A percentile compares a stretch with the other conserved stretches of the same genome.
Evolutionary conservation across 1,139 yeast species (phyloP).

Genomic region (Hemisphaericaspora xylofermentans): DNA sequence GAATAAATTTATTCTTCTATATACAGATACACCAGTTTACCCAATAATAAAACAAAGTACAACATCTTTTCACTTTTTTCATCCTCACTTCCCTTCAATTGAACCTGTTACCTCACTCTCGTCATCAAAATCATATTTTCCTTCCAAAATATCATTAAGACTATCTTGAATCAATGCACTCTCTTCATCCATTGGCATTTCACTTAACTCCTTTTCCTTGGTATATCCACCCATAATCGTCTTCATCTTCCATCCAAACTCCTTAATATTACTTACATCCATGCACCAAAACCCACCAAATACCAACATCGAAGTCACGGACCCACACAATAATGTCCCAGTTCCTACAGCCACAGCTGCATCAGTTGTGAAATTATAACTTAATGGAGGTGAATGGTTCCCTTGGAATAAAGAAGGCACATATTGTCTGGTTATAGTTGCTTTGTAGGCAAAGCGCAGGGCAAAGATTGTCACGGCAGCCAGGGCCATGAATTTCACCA

Average conservation of each 20-base stretch:
- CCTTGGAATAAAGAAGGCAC: conserved; percentile 80
- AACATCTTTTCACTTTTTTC: not conserved
- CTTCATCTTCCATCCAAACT: conserved; percentile 73
- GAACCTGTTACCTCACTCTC: conserved; percentile 6
- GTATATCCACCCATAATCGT: conserved; percentile 66
- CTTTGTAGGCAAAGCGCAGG: conserved; percentile 71
- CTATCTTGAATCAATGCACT: conserved; percentile 54
- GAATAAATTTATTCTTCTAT: conserved; percentile 1
- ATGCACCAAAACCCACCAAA: conserved; percentile 79
- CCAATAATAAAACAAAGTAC: too few species aligned
- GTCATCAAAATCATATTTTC: conserved; percentile 32
- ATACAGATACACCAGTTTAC: conserved; percentile 5
- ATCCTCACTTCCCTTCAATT: too few species aligned
- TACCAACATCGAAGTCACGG: conserved; percentile 69
- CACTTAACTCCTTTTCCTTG: conserved; percentile 46
- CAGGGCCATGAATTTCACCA: conserved; percentile 69
- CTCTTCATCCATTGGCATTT: conserved; percentile 67
- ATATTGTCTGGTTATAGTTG: conserved; percentile 71
- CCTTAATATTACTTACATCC: conserved; percentile 67
- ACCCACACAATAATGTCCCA: conserved; percentile 72
- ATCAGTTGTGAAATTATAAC: conserved; percentile 75
- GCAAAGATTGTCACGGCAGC: conserved; percentile 72
- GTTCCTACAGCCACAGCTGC: conserved; percentile 86
- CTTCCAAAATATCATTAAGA: conserved; percentile 46
- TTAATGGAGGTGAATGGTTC: conserved; percentile 77